These are phyloP conservation scores for Calonectria honghensis DNA, from an alignment of 2,329 filamentous ascomycete species.

Conservation along the genomic window DNA sequence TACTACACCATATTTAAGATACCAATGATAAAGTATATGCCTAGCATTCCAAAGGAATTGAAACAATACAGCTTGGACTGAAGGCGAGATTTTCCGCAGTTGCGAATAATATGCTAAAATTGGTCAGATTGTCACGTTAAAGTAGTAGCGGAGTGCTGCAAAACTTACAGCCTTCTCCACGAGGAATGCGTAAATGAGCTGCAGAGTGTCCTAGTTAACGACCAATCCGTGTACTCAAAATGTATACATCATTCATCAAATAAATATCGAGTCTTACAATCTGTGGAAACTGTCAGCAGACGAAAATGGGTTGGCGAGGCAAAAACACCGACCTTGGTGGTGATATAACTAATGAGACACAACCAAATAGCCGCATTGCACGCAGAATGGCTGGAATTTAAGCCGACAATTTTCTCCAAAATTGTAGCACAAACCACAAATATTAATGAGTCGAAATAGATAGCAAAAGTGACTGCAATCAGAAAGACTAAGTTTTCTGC, in stretches of 20 bases:
- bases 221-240: not conserved
- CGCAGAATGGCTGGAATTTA: not conserved
- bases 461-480: not conserved
- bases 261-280: not conserved
- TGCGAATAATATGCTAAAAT: conserved; percentile 73
- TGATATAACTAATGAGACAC: not conserved
- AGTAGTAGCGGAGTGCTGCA: not conserved
- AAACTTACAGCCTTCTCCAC: conserved; percentile 76
- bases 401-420: not conserved
- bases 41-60: conserved; percentile 75
- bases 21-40: conserved; percentile 67
- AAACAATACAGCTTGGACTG: conserved; percentile 76
- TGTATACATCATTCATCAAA: not conserved
- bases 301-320: not conserved
- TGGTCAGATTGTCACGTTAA: conserved; percentile 3
- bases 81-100: conserved; percentile 68
- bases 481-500: not conserved
- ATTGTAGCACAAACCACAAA: not conserved
- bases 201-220: not conserved
- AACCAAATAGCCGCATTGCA: not conserved
- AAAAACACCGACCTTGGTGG: not conserved
- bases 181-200: conserved; percentile 79
- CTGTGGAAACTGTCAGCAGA: not conserved
- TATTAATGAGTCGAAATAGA: not conserved
- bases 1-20: conserved; percentile 78